Evolutionary conservation across 345 rosid species (phyloP).

Genomic region (Arabidopsis arenosa): DNA sequence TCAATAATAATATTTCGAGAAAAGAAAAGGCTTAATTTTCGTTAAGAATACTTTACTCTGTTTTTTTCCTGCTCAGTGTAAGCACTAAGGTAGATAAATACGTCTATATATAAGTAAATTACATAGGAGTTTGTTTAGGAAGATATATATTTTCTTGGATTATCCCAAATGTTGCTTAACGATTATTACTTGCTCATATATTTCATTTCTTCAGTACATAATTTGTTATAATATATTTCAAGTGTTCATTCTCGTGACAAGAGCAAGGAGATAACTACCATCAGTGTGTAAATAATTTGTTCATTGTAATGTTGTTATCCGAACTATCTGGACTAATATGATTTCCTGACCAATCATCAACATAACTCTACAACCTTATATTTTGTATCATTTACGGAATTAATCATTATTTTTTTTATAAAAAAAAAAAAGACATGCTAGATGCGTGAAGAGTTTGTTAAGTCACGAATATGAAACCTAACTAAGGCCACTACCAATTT

Average conservation of each 20-base stretch:
- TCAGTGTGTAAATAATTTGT: background rate
- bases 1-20: conserved; percentile 32
- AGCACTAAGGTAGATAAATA: conserved; percentile 33
- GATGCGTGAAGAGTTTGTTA: background rate
- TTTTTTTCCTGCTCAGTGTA: conserved; percentile 20
- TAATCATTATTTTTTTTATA: background rate
- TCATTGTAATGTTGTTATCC: background rate
- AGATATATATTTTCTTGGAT: conserved; percentile 11
- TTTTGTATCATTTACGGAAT: background rate
- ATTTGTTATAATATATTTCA: background rate
- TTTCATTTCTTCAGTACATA: background rate
- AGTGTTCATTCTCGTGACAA: background rate
- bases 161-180: conserved; percentile 10
- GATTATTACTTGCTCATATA: conserved; percentile 9
- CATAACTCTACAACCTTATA: too few species aligned
- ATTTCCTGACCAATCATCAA: background rate
- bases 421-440: background rate
- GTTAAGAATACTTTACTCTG: background rate
- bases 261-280: background rate
- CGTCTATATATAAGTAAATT: background rate
- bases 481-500: background rate
- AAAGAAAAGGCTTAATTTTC: background rate
- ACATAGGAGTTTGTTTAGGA: conserved; percentile 12
- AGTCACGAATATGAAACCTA: conserved; percentile 10
- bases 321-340: background rate